Conservation (phyloP, 768 basidiomycete species). For the Leccinum olivaceopallidum region DNA sequence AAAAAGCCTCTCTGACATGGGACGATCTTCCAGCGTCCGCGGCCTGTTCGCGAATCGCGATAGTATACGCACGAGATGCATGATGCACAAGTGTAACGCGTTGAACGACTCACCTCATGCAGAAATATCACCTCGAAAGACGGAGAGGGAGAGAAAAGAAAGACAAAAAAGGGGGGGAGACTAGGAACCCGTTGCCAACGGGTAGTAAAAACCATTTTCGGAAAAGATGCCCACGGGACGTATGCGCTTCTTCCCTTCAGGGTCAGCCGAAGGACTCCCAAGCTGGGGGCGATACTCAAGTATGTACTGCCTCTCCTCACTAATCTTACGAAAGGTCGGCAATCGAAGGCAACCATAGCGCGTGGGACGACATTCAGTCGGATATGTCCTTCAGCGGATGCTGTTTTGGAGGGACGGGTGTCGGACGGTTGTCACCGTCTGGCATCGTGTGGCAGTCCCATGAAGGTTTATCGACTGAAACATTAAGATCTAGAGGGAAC, state of each 20-base stretch:
- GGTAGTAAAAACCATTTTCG: background rate
- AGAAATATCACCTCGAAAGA: background rate
- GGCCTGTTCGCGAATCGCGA: background rate
- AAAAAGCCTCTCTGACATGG: background rate
- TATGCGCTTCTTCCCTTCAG: background rate
- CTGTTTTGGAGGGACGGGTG: background rate
- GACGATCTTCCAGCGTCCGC: background rate
- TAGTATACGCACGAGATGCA: background rate
- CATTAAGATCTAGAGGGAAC: slow-evolving; percentile 7
- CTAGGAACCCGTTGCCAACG: background rate
- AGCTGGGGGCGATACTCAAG: background rate
- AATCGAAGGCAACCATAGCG: background rate
- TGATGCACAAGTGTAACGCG: background rate
- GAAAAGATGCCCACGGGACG: background rate
- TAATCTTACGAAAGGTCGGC: background rate
- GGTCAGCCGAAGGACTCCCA: background rate
- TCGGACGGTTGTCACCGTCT: background rate
- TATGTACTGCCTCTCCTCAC: background rate
- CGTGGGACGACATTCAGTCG: background rate
- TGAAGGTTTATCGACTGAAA: slow-evolving; percentile 13
- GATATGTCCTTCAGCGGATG: background rate
- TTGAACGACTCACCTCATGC: background rate
- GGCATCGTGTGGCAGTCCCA: background rate
- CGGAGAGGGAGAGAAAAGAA: background rate
- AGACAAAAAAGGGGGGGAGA: background rate